Percentiles rank a stretch among this genome's conserved stretches.
phyloP scores from a whole-genome alignment of 2,329 filamentous ascomycete species.

The Beauveria sp. region DNA sequence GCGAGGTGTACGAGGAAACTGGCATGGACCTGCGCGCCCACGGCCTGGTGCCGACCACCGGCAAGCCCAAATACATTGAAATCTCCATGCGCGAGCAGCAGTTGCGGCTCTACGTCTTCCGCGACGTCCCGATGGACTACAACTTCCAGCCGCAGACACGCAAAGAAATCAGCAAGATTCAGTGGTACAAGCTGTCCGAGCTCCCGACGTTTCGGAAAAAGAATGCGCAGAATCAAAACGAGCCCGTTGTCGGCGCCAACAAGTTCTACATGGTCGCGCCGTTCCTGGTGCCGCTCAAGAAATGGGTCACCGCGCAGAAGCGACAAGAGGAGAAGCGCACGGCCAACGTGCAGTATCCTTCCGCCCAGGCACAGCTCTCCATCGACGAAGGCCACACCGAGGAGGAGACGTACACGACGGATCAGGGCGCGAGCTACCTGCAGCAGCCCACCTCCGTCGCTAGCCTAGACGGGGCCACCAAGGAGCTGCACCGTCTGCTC shows the following conservation, averaged over 20 bases:
- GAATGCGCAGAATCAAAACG: slow-evolving; percentile 47
- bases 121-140: slow-evolving; percentile 79
- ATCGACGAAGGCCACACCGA: slow-evolving; percentile 53
- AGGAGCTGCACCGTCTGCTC: slow-evolving; percentile 46
- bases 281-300: slow-evolving; percentile 76
- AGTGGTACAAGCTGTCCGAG: slow-evolving; percentile 88
- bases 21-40: slow-evolving; percentile 74
- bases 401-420: slow-evolving; percentile 47
- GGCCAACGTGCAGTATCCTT: slow-evolving; percentile 32
- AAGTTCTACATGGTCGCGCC: slow-evolving; percentile 99
- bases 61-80: slow-evolving; percentile 75
- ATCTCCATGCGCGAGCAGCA: slow-evolving; percentile 89
- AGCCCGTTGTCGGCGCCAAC: slow-evolving; percentile 58
- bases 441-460: slow-evolving; percentile 32
- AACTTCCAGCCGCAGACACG: slow-evolving; percentile 83
- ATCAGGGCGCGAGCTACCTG: background rate
- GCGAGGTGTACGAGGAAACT: slow-evolving; percentile 95
- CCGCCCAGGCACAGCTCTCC: slow-evolving; percentile 31
- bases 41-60: slow-evolving; percentile 64
- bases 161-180: slow-evolving; percentile 95
- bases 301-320: slow-evolving; percentile 83
- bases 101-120: slow-evolving; percentile 86
- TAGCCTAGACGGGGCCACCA: slow-evolving; percentile 42
- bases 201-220: slow-evolving; percentile 76
- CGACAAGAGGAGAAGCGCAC: slow-evolving; percentile 55